Base-by-base conservation (phyloP, 495 filamentous ascomycete genomes). In the Pseudevernia furfuracea region DNA sequence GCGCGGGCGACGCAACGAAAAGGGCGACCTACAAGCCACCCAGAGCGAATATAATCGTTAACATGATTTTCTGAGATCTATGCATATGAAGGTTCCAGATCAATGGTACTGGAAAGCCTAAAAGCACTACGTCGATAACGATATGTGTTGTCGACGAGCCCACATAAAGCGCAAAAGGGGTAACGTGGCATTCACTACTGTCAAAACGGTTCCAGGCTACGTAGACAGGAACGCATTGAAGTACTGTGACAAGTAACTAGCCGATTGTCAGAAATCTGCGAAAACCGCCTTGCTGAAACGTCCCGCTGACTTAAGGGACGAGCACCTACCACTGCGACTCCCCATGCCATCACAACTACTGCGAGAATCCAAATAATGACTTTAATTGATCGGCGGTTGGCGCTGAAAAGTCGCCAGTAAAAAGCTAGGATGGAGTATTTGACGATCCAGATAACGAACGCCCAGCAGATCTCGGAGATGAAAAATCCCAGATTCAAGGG, bases 371-470 rank as follows among this genome's bases (percentile, higher is more conserved):
- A 73, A 37, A 75, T 61, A 14, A 67, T 57, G 30, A 73, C 65
- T 34, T 30, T 28, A n/a, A 12, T 5, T 19, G 30, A 64, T 55
- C n/a, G 66, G 28, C 43, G 14, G 25, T 56, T 36, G n/a, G 1
- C 68, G 39, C 59, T 63, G 61, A 78, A 74, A 66, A 78, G 75
- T n/a, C 77, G 76, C 5, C 72, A 63, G 58, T 79, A 80, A 58
- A 79, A 74, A 25, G 74, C 58, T 9, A 80, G 69, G n/a, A 80
- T 70, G 6, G 76, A 76, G 2, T 74, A 48, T 61, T 78, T 78
- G 62, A 72, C 71, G 41, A 70, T 62, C 49, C 73, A 72, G 38
- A 70, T 62, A 36, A 37, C 48, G 56, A 72, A 63, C 6, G 68
- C 69, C 48, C 70, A 74, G 32, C 73, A 65, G 23, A 69, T 66